Evolutionary conservation across 2,329 filamentous ascomycete genomes (phyloP), one percentile per base, ranked within the genome.

Genomic region (Colletotrichum echinochloae): DNA sequence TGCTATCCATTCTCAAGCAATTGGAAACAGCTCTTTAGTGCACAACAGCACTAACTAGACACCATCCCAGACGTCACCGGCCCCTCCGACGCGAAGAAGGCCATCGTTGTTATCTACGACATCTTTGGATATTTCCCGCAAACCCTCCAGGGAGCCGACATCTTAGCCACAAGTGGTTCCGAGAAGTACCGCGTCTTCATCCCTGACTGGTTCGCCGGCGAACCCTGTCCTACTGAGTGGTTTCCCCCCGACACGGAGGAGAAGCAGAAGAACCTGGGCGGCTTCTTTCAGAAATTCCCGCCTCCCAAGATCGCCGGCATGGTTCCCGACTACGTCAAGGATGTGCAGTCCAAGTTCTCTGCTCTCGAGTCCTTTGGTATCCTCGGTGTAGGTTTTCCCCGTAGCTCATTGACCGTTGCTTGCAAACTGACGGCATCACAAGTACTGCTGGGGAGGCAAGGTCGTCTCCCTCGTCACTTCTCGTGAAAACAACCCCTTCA

Each of bases 201-300:
- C 73, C 95, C 95, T 35, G 95, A 98, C 83, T 95, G 93, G 87
- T 97, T 97, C 84, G 88, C 92, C 71, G 94, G 93, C 79, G 86
- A 88, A 74, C 92, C 93, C 2, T 82, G 82, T 76, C 81, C 83
- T 60, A 85, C 90, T 79, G 83, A 83, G 77, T 81, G 86, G 88
- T 89, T 89, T 78, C 91, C 91, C 2, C 87, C 90, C 30, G 80
- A 90, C 80, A 92, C 81, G 7, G 82, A 88, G 6, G 90, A 93
- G 75, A 91, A 93, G 81, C 80, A 88, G 77, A 83, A 88, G 79
- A 83, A 83, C 33, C 82, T 92, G 4, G 83, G 83, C 35, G 81
- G 79, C 5, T 93, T 92, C 81, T 88, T 92, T 76, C 78, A 79
- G 49, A 86, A 83, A 71, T 82, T 84, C 77, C 81, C 85, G 39